Evolutionary conservation across 306 rosid genomes (phyloP).

Genomic region (Trifolium dubium): DNA sequence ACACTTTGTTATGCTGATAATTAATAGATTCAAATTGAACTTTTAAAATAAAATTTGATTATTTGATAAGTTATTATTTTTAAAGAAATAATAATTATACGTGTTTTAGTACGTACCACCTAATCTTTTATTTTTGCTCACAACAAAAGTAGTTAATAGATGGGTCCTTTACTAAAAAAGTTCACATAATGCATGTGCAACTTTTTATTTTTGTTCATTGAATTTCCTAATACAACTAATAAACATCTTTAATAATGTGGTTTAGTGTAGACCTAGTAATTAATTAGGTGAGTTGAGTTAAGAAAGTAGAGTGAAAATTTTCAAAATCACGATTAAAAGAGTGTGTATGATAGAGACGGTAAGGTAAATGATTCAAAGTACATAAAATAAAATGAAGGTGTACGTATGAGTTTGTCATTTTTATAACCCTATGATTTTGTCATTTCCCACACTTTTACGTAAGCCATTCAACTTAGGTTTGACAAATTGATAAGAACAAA

Average conservation of each 20-base stretch:
- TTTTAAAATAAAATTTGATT: too few relatives aligned
- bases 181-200: constrained; percentile 36
- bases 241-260: background rate
- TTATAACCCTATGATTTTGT: background rate
- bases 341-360: background rate
- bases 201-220: constrained; percentile 4
- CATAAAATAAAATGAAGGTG: background rate
- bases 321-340: background rate
- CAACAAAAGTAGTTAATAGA: constrained; percentile 15
- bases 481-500: background rate
- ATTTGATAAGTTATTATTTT: too few relatives aligned
- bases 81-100: background rate
- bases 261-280: background rate
- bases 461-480: background rate
- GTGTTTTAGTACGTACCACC: background rate
- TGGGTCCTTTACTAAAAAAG: background rate
- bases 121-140: constrained; percentile 5
- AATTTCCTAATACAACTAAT: background rate
- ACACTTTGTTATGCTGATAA: too few relatives aligned
- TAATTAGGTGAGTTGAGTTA: background rate
- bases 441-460: background rate
- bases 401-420: constrained; percentile 4
- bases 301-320: background rate
- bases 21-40: too few relatives aligned
- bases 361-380: constrained; percentile 1